These are phyloP conservation scores for Rubroboletus pulcherrimus DNA, from an alignment of 768 basidiomycete genomes.

Conservation along the genomic window DNA sequence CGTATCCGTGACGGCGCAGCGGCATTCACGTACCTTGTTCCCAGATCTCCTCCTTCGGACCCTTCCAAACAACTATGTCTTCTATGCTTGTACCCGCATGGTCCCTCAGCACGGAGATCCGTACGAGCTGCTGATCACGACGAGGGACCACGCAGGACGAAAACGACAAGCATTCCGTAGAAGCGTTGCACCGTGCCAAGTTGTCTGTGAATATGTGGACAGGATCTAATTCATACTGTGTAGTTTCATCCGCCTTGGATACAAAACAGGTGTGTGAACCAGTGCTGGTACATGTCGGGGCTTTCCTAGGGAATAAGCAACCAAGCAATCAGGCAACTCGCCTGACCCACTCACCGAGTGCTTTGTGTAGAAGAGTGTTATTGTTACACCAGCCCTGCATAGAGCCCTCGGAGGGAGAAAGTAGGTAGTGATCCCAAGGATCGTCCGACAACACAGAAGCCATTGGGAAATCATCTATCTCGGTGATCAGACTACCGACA, in stretches of 20 bases:
- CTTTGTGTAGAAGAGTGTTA: constrained; percentile 30
- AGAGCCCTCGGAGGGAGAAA: constrained; percentile 8
- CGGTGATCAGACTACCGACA: constrained; percentile 55
- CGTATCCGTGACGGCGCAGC: neutral
- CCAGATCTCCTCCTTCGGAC: constrained; percentile 60
- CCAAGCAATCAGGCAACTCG: neutral
- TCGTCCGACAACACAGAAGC: constrained; percentile 26
- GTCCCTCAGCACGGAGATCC: constrained; percentile 43
- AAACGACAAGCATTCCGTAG: constrained; percentile 34
- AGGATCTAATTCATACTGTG: constrained; percentile 55
- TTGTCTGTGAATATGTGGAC: constrained; percentile 42
- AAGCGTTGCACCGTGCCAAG: constrained; percentile 38
- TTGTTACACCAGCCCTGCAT: constrained; percentile 62
- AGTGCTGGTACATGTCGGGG: constrained; percentile 4
- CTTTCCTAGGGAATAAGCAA: constrained; percentile 2
- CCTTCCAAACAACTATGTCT: constrained; percentile 67
- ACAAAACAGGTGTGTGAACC: constrained; percentile 42
- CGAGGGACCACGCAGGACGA: constrained; percentile 54
- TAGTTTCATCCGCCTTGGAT: constrained; percentile 25
- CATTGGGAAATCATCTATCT: constrained; percentile 60
- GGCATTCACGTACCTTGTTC: constrained; percentile 51
- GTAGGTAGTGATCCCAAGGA: constrained; percentile 48
- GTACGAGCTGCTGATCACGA: constrained; percentile 47
- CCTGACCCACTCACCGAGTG: constrained; percentile 8
- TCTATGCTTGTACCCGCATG: constrained; percentile 6